phyloP scores from a whole-genome alignment of 345 rosid species.

The Brassica rapa region DNA sequence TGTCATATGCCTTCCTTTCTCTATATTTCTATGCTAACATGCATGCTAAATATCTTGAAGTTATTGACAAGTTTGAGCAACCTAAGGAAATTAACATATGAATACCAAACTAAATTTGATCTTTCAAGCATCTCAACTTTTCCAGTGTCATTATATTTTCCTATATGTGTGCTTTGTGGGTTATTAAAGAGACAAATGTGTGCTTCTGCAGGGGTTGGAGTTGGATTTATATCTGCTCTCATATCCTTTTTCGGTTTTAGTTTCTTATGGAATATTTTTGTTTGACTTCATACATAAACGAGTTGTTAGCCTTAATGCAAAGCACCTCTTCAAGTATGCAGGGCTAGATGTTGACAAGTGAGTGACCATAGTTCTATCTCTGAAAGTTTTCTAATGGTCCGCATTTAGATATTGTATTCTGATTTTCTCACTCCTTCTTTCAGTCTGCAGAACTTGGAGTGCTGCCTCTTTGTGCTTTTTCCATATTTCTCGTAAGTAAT shows the following conservation, averaged over 20 bases:
- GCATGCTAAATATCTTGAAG: conserved; percentile 1
- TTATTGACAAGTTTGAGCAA: conserved; percentile 19
- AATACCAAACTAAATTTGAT: not conserved
- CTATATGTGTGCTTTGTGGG: conserved; percentile 8
- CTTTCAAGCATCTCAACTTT: conserved; percentile 11
- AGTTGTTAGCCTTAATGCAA: conserved; percentile 71
- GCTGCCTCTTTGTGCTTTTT: conserved; percentile 96
- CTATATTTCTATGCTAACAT: conserved; percentile 6
- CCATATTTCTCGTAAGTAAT: conserved; percentile 89
- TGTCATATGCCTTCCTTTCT: conserved; percentile 12
- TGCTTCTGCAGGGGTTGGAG: conserved; percentile 84
- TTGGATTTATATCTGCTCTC: conserved; percentile 92
- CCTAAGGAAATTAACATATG: conserved; percentile 1
- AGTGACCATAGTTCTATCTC: conserved; percentile 42
- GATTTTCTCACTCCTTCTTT: conserved; percentile 14
- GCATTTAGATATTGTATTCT: conserved; percentile 19
- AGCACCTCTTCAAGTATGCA: conserved; percentile 97
- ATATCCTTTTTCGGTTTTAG: conserved; percentile 67
- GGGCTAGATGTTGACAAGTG: conserved; percentile 97
- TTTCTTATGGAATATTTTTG: conserved; percentile 18
- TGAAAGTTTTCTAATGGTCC: conserved; percentile 13
- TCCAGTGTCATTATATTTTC: conserved; percentile 14
- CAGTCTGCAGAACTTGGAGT: conserved; percentile 98
- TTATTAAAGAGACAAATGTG: conserved; percentile 28
- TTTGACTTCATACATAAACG: conserved; percentile 5